Evolutionary conservation across 75 land plant species (phyloP), one percentile per base, ranked within the genome.

Genomic region (Azolla pinnata): DNA sequence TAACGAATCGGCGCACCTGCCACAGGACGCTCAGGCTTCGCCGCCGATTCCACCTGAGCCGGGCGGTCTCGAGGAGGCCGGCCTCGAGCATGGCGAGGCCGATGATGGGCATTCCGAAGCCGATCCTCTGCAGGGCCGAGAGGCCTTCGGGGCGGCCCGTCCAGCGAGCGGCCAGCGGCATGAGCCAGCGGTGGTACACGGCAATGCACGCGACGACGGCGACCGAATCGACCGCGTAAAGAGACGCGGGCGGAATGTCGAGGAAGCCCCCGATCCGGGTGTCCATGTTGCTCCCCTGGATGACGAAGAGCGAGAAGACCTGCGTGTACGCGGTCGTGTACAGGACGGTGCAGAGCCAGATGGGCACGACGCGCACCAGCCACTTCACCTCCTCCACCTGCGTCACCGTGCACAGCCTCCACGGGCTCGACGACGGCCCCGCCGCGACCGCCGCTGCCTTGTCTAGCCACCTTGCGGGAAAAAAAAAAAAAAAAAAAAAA

Each of bases 201-300:
- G 54, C 33, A 0, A 74, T 63, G 42, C 53, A 80, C 42, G 58
- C 9, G 40, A 72, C 46, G 3, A 82, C 75, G 34, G 65, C 68
- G 31, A 67, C 16, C n/a, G 70, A 69, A 54, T 75, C 75, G 57
- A 82, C 80, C 4, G 56, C 79, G 0, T 83, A 71, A 55, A 82
- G 67, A 31, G 75, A 70, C 8, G 85, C 85, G 9, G 85, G 75
- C 0, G 97, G 97, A 29, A 86, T 76, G 44, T 83, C 71, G n/a
- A n/a, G n/a, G n/a, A 90, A 83, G 24, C 52, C 42, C 5, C 85
- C 85, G 50, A 90, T 48, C 60, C 73, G 72, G 7, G 77, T 81
- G 62, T 86, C 74, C 69, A 90, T 55, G 1, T 84, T 83, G 24
- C 79, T 65, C 0, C 84, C 97, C 53, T 90, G 91, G 28, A 81